phyloP scores from a whole-genome alignment of 78 protist genomes.

The Chrysochromulina parva region DNA sequence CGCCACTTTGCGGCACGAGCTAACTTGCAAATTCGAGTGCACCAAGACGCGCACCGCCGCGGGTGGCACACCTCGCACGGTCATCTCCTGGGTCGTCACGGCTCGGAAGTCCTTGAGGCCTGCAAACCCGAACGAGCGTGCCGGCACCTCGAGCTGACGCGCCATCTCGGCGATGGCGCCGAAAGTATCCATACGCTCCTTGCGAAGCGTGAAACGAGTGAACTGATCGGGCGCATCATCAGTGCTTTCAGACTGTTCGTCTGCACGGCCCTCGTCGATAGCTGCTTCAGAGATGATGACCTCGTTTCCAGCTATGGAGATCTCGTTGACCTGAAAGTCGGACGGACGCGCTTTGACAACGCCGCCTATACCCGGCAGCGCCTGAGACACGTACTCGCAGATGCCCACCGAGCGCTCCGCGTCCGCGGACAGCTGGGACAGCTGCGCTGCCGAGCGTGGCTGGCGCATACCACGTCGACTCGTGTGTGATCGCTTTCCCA shows the following conservation, averaged over 20 bases:
- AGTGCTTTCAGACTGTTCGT: not conserved
- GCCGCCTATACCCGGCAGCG: not conserved
- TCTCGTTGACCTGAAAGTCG: not conserved
- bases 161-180: constrained; percentile 13
- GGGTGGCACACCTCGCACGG: not conserved
- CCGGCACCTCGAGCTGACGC: not conserved
- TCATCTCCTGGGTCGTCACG: not conserved
- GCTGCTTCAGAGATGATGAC: not conserved
- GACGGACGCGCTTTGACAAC: not conserved
- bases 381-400: not conserved
- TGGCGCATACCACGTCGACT: too few species aligned
- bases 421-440: not conserved
- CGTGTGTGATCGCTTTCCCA: too few species aligned
- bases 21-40: not conserved
- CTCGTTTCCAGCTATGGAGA: not conserved
- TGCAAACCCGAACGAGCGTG: not conserved
- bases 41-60: not conserved
- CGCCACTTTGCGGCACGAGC: not conserved
- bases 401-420: not conserved
- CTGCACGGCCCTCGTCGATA: not conserved
- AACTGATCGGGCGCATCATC: not conserved
- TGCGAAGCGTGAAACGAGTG: not conserved
- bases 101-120: constrained; percentile 15
- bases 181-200: constrained; percentile 5
- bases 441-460: too few species aligned